These are phyloP conservation scores for Umbilicus rupestris DNA, from an alignment of 164 flowering plant species.

Conservation along the genomic window DNA sequence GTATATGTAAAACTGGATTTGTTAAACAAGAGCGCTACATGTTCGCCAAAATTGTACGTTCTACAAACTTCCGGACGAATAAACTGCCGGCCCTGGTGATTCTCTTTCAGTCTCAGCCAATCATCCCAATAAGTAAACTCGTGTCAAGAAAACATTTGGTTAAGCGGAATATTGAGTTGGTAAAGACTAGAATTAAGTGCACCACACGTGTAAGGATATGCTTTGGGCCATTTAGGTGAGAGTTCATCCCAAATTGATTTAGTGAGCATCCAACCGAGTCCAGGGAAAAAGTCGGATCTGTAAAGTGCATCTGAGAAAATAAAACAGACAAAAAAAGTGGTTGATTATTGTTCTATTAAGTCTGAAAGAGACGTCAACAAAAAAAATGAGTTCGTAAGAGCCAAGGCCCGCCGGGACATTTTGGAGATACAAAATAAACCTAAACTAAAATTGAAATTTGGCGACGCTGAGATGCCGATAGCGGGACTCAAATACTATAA, in stretches of 20 bases:
- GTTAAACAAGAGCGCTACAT: slow-evolving; percentile 39
- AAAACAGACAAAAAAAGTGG: not conserved
- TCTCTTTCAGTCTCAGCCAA: slow-evolving; percentile 91
- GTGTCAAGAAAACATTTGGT: slow-evolving; percentile 47
- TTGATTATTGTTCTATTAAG: not conserved
- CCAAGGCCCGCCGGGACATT: not conserved
- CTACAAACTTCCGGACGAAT: slow-evolving; percentile 97
- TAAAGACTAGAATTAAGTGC: slow-evolving; percentile 4
- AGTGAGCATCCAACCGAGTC: slow-evolving; percentile 98
- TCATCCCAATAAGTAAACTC: slow-evolving; percentile 91
- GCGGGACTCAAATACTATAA: not conserved
- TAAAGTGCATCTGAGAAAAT: slow-evolving; percentile 66
- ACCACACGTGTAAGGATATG: slow-evolving; percentile 6
- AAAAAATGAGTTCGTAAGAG: not conserved
- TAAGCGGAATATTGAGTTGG: not conserved
- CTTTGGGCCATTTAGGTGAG: slow-evolving; percentile 95
- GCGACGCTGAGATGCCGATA: not conserved
- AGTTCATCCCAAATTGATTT: slow-evolving; percentile 84
- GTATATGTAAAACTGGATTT: not conserved
- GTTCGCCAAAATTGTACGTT: slow-evolving; percentile 97
- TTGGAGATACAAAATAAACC: not conserved
- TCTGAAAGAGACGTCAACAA: not conserved
- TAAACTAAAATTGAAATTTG: not conserved
- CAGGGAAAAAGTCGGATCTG: slow-evolving; percentile 97
- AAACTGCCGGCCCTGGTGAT: slow-evolving; percentile 82